These are phyloP conservation scores for Podaxis sp. DNA, from an alignment of 768 basidiomycete species.

Conservation along the genomic window DNA sequence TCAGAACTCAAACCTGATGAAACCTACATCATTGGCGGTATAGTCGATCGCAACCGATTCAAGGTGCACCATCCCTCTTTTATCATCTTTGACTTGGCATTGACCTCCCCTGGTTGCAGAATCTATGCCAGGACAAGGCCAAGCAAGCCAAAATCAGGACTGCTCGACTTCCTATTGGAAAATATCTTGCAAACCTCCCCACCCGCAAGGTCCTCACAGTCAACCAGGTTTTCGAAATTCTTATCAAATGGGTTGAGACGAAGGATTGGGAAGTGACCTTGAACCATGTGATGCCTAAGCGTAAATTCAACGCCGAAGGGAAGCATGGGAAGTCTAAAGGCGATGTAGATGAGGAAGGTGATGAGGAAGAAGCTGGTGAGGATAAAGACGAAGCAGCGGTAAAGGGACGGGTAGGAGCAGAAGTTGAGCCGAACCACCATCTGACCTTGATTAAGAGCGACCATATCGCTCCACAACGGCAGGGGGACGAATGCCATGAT, in stretches of 20 bases:
- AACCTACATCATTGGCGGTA: constrained; percentile 93
- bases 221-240: constrained; percentile 94
- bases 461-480: not conserved
- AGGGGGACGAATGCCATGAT: not conserved
- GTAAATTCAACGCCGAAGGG: constrained; percentile 71
- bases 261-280: constrained; percentile 86
- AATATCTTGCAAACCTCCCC: constrained; percentile 77
- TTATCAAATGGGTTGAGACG: constrained; percentile 86
- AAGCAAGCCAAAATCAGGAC: constrained; percentile 70
- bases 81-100: constrained; percentile 4
- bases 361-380: constrained; percentile 11
- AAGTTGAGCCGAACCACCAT: not conserved
- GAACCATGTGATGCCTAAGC: constrained; percentile 84
- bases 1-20: constrained; percentile 79
- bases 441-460: not conserved
- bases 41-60: constrained; percentile 95
- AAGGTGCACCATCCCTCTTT: constrained; percentile 50
- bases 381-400: not conserved
- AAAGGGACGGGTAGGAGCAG: not conserved
- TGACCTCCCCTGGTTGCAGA: constrained; percentile 43
- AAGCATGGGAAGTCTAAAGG: constrained; percentile 23
- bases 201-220: constrained; percentile 97
- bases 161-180: constrained; percentile 93
- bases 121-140: constrained; percentile 88
- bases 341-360: constrained; percentile 21